Percentiles rank a stretch among this genome's conserved stretches.
Evolutionary conservation across 345 rosid species (phyloP).

Genomic region (Sonneratia caseolaris): DNA sequence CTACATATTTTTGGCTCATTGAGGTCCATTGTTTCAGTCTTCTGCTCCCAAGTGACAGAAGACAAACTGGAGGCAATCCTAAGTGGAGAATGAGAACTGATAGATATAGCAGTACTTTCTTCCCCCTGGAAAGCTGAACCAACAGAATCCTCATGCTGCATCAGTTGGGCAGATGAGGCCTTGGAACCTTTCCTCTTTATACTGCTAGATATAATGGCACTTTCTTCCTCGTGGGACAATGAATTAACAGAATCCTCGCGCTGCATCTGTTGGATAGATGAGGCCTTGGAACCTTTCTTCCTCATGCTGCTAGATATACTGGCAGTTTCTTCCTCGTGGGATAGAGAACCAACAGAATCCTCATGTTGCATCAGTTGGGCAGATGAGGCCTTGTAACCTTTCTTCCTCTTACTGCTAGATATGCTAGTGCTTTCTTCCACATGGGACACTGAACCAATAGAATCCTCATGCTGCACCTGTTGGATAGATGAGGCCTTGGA

Average conservation of each 20-base stretch:
- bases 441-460: not conserved
- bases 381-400: not conserved
- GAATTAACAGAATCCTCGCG: constrained; percentile 5
- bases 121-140: constrained; percentile 25
- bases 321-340: constrained; percentile 26
- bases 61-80: constrained; percentile 34
- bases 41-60: constrained; percentile 73
- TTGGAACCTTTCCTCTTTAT: not conserved
- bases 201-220: constrained; percentile 20
- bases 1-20: constrained; percentile 20
- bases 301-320: constrained; percentile 16
- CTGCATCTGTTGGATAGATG: not conserved
- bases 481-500: not conserved
- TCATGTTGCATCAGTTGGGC: constrained; percentile 15
- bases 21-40: constrained; percentile 53
- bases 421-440: not conserved
- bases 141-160: not conserved
- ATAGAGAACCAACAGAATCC: constrained; percentile 32
- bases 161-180: not conserved
- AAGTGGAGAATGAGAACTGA: constrained; percentile 15
- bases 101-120: constrained; percentile 24
- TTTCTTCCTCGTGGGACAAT: constrained; percentile 27
- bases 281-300: not conserved
- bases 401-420: not conserved
- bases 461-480: not conserved